A percentile compares a stretch with the other conserved stretches of the same genome.
Evolutionary conservation across 169 alveolate genomes (phyloP).

Genomic region (Theileria parva): DNA sequence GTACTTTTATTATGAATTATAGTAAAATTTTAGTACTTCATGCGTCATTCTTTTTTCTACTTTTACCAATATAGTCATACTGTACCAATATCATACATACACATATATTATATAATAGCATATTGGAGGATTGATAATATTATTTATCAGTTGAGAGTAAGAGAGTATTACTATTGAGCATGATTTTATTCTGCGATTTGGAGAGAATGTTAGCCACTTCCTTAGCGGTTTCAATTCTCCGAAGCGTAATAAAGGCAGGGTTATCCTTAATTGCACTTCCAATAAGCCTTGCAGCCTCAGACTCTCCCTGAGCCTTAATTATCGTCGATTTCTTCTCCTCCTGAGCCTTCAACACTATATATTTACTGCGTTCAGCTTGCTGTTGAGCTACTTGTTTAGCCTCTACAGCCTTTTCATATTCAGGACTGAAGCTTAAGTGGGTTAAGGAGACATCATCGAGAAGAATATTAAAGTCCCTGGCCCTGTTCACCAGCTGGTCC

Average conservation of each 20-base stretch:
- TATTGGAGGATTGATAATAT: background rate
- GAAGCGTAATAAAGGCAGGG: conserved; percentile 92
- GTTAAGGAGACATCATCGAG: conserved; percentile 95
- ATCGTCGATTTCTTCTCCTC: conserved; percentile 94
- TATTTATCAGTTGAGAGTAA: conserved; percentile 47
- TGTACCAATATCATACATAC: background rate
- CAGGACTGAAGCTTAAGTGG: conserved; percentile 88
- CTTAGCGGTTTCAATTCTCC: conserved; percentile 91
- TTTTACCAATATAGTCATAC: background rate
- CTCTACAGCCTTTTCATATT: conserved; percentile 94
- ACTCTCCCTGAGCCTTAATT: conserved; percentile 96
- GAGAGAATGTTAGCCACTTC: conserved; percentile 90
- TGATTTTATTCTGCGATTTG: conserved; percentile 85
- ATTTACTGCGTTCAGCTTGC: conserved; percentile 96
- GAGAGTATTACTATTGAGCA: conserved; percentile 70
- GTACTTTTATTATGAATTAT: background rate
- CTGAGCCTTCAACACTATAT: conserved; percentile 90
- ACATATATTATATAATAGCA: background rate
- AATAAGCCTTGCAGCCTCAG: conserved; percentile 88
- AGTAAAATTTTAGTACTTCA: no score
- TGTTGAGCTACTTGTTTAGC: conserved; percentile 97
- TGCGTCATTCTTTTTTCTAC: background rate
- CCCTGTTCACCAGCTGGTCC: conserved; percentile 91
- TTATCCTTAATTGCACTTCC: conserved; percentile 82
- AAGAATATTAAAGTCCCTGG: conserved; percentile 91